phyloP scores from a whole-genome alignment of 192 early-diverging fungal genomes.

The Borealophlyctis nickersoniae region DNA sequence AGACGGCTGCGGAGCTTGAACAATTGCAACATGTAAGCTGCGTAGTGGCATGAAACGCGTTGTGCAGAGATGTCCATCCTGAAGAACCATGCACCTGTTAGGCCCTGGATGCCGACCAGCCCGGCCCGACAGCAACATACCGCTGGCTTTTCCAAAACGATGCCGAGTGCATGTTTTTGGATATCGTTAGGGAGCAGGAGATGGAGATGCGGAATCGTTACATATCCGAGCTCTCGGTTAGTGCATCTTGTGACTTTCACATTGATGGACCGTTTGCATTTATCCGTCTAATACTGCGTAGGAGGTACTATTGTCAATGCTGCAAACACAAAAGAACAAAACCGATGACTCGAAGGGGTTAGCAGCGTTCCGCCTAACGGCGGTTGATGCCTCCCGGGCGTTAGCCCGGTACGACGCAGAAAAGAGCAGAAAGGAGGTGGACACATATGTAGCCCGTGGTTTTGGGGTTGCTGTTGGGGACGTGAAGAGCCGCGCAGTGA shows the following conservation, averaged over 20 bases:
- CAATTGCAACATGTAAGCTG: slow-evolving; percentile 33
- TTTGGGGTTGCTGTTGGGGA: slow-evolving; percentile 22
- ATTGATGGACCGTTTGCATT: no score
- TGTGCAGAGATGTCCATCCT: not conserved
- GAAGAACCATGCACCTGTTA: slow-evolving; percentile 7
- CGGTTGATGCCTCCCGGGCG: slow-evolving; percentile 23
- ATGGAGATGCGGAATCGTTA: slow-evolving; percentile 33
- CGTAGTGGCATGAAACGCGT: not conserved
- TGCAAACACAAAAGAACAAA: no score
- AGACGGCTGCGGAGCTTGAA: slow-evolving; percentile 32
- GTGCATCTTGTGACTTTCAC: not conserved
- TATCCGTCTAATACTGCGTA: no score
- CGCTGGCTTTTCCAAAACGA: slow-evolving; percentile 45
- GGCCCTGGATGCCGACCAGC: slow-evolving; percentile 49
- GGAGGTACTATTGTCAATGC: no score
- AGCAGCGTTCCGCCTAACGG: slow-evolving; percentile 24
- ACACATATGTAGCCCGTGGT: slow-evolving; percentile 28
- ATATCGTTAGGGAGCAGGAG: slow-evolving; percentile 44
- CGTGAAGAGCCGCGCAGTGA: slow-evolving; percentile 25
- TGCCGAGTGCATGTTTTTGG: slow-evolving; percentile 39
- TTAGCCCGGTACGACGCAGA: slow-evolving; percentile 31
- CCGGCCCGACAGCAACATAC: slow-evolving; percentile 37
- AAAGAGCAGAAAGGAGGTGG: slow-evolving; percentile 25
- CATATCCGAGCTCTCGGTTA: slow-evolving; percentile 22
- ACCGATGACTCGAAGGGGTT: no score